A percentile compares a stretch with the other conserved stretches of the same genome.
phyloP scores from a whole-genome alignment of 495 filamentous ascomycete genomes.

The Pseudoneurospora amorphoporcata region DNA sequence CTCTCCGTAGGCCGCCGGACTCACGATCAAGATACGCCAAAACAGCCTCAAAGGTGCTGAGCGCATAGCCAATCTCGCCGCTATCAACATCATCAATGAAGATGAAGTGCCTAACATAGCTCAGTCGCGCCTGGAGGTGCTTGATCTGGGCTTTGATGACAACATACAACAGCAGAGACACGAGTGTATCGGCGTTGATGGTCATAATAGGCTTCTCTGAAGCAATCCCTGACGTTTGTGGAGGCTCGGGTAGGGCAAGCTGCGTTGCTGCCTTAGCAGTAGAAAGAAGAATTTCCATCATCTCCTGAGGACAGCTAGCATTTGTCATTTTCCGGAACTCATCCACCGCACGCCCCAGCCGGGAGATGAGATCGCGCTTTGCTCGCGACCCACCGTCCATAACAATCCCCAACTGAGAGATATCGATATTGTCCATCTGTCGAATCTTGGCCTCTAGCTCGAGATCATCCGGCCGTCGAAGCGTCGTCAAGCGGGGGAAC shows the following conservation, averaged over 20 bases:
- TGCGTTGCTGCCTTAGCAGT: constrained; percentile 77
- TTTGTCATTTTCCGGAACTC: constrained; percentile 81
- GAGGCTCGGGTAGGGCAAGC: constrained; percentile 37
- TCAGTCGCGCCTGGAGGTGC: constrained; percentile 74
- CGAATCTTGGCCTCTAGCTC: constrained; percentile 84
- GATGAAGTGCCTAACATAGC: constrained; percentile 93
- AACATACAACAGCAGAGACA: constrained; percentile 83
- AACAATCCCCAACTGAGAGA: constrained; percentile 83
- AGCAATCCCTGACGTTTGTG: constrained; percentile 14
- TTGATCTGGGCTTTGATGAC: constrained; percentile 87
- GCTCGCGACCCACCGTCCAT: constrained; percentile 61
- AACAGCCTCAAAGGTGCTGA: constrained; percentile 95
- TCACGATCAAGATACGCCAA: constrained; percentile 81
- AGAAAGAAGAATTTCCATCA: constrained; percentile 80
- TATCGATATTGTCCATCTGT: constrained; percentile 87
- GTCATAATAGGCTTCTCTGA: constrained; percentile 50
- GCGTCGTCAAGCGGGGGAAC: constrained; percentile 68
- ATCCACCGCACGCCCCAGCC: constrained; percentile 69
- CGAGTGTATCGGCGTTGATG: constrained; percentile 91
- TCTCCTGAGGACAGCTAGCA: constrained; percentile 83
- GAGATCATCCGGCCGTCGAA: constrained; percentile 71
- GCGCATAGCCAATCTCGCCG: constrained; percentile 92
- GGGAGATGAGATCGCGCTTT: constrained; percentile 60
- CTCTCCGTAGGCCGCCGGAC: constrained; percentile 66
- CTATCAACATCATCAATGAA: constrained; percentile 96